Conservation (phyloP, 371 early-diverging fungal genomes). For the Apophysomyces ossiformis region DNA sequence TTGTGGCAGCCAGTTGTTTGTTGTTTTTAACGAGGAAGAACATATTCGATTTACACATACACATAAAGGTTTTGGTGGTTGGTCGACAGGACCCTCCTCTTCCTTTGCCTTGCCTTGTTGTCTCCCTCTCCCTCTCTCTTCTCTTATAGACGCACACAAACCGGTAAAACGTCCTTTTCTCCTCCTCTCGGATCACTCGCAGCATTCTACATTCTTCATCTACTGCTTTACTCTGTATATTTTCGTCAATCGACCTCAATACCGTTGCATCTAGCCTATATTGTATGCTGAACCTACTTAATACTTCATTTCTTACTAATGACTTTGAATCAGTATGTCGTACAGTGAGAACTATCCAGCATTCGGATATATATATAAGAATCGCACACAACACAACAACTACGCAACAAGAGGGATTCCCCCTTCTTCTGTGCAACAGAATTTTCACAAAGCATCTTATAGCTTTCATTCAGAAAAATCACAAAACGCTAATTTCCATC, state of each 20-base stretch:
- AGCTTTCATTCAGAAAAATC: slow-evolving; percentile 1
- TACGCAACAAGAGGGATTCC: slow-evolving; percentile 1
- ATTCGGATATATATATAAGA: slow-evolving; percentile 9
- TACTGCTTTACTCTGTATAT: neutral
- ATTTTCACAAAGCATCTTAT: neutral
- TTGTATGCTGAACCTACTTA: neutral
- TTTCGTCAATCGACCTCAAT: neutral
- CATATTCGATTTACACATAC: neutral
- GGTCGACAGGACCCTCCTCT: slow-evolving; percentile 9
- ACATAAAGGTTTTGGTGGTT: slow-evolving; percentile 8
- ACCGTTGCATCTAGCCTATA: neutral
- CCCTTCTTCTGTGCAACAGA: slow-evolving; percentile 5
- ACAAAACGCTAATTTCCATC: neutral
- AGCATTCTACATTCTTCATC: neutral
- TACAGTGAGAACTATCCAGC: slow-evolving; percentile 9
- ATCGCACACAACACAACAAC: slow-evolving; percentile 8
- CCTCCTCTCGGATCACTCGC: neutral
- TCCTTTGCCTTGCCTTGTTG: neutral
- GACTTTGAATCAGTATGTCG: slow-evolving; percentile 6
- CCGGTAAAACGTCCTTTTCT: neutral
- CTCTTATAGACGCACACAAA: neutral
- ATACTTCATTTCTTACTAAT: neutral
- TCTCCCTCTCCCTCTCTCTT: neutral
- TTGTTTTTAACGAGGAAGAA: slow-evolving; percentile 10
- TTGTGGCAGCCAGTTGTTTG: neutral